Evolutionary conservation across 192 early-diverging fungal genomes (phyloP).

Genomic region (Paraglomus brasilianum): DNA sequence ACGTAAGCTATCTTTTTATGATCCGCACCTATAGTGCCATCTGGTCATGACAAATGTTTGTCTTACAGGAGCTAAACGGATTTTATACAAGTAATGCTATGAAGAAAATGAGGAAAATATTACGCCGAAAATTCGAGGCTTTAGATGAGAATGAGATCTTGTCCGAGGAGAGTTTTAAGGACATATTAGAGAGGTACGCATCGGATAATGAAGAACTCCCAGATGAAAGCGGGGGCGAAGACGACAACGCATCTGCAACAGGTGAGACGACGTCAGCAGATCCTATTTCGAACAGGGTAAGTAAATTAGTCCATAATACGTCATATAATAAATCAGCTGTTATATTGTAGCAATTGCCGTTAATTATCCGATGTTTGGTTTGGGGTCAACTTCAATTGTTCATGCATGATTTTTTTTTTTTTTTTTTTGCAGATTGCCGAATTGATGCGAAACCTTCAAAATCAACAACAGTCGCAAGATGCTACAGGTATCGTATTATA

Average conservation of each 20-base stretch:
- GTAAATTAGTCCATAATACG: no score
- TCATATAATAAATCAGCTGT: no score
- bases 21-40: neutral
- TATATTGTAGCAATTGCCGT: no score
- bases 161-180: conserved; percentile 19
- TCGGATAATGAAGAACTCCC: conserved; percentile 5
- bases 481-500: neutral
- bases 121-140: conserved; percentile 25
- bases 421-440: neutral
- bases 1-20: neutral
- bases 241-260: neutral
- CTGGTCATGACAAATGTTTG: neutral
- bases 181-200: conserved; percentile 1
- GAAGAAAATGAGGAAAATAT: conserved; percentile 23
- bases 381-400: neutral
- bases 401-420: neutral
- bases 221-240: neutral
- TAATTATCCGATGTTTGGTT: no score
- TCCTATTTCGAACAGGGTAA: conserved; percentile 13
- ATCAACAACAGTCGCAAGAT: neutral
- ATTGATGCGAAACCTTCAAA: conserved; percentile 9
- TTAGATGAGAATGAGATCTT: conserved; percentile 10
- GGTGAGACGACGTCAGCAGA: neutral
- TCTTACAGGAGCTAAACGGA: conserved; percentile 28
- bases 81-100: conserved; percentile 24